These are phyloP conservation scores for Pythium coloratum DNA, from an alignment of 352 stramenopile species.

Conservation along the genomic window DNA sequence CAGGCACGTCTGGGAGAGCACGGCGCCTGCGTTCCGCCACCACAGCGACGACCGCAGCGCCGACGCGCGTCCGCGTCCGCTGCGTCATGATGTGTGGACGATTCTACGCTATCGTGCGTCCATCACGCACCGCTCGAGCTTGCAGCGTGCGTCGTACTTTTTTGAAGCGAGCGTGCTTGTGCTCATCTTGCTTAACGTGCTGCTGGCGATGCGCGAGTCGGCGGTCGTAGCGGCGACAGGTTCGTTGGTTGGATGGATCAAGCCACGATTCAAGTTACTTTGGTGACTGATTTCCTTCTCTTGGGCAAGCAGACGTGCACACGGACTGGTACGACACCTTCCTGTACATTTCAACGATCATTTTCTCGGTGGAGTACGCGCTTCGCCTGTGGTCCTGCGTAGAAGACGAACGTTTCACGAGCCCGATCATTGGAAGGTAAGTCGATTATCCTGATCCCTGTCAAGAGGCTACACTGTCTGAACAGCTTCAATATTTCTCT, in stretches of 20 bases:
- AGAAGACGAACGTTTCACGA: conserved; percentile 66
- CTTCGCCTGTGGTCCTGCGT: conserved; percentile 83
- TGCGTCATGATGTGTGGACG: conserved; percentile 72
- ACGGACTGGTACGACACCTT: conserved; percentile 74
- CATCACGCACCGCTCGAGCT: conserved; percentile 47
- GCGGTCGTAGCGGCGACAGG: conserved; percentile 25
- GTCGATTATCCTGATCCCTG: background rate
- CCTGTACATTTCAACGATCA: conserved; percentile 68
- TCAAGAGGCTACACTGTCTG: background rate
- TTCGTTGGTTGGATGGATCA: background rate
- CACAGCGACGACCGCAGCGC: conserved; percentile 9
- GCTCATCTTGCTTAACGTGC: conserved; percentile 78
- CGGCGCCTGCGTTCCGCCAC: conserved; percentile 10
- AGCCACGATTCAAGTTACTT: too few relatives aligned
- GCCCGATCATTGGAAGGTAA: conserved; percentile 55
- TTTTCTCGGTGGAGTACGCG: conserved; percentile 78
- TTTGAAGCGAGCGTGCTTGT: conserved; percentile 69
- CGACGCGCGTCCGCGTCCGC: background rate
- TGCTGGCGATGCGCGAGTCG: conserved; percentile 72
- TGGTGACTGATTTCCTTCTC: background rate
- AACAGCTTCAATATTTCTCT: background rate
- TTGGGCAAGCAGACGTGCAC: conserved; percentile 28
- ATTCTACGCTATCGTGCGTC: conserved; percentile 76
- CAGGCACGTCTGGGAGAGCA: conserved; percentile 35
- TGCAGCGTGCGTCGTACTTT: conserved; percentile 68